Evolutionary conservation across 495 filamentous ascomycete genomes (phyloP).

Genomic region (Neurospora sp.): DNA sequence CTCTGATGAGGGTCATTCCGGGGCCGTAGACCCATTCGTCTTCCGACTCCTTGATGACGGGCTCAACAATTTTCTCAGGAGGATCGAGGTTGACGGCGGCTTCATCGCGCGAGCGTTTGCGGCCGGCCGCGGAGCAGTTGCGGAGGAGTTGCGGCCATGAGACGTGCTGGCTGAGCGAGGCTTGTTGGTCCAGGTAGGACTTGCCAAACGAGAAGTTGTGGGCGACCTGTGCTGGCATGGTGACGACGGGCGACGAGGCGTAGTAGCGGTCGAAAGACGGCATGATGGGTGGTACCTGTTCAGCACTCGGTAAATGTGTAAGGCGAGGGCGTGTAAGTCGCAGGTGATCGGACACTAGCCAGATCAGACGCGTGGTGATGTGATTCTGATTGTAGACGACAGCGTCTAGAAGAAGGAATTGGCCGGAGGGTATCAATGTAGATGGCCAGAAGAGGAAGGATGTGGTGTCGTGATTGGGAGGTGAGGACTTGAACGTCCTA

Average conservation of each 20-base stretch:
- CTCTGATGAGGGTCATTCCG: slow-evolving; percentile 69
- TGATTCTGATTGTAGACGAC: background rate
- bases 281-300: slow-evolving; percentile 31
- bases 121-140: slow-evolving; percentile 35
- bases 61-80: slow-evolving; percentile 33
- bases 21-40: slow-evolving; percentile 56
- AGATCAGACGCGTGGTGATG: slow-evolving; percentile 13
- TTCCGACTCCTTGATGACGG: slow-evolving; percentile 38
- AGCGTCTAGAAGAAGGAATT: background rate
- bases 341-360: slow-evolving; percentile 15
- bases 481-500: background rate
- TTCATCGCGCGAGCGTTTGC: slow-evolving; percentile 57
- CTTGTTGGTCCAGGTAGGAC: slow-evolving; percentile 30
- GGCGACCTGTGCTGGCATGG: slow-evolving; percentile 36
- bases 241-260: slow-evolving; percentile 41
- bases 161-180: slow-evolving; percentile 29
- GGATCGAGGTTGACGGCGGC: slow-evolving; percentile 48
- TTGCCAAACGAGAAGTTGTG: slow-evolving; percentile 37
- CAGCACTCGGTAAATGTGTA: slow-evolving; percentile 18
- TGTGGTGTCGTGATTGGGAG: slow-evolving; percentile 6
- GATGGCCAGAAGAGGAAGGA: slow-evolving; percentile 17
- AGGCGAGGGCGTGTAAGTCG: slow-evolving; percentile 16
- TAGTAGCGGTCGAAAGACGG: slow-evolving; percentile 36
- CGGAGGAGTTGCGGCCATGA: slow-evolving; percentile 19
- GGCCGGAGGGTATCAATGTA: slow-evolving; percentile 18